A percentile compares a stretch with the other conserved stretches of the same genome.
phyloP scores from a whole-genome alignment of 768 basidiomycete species.

The Crepidotus variabilis region DNA sequence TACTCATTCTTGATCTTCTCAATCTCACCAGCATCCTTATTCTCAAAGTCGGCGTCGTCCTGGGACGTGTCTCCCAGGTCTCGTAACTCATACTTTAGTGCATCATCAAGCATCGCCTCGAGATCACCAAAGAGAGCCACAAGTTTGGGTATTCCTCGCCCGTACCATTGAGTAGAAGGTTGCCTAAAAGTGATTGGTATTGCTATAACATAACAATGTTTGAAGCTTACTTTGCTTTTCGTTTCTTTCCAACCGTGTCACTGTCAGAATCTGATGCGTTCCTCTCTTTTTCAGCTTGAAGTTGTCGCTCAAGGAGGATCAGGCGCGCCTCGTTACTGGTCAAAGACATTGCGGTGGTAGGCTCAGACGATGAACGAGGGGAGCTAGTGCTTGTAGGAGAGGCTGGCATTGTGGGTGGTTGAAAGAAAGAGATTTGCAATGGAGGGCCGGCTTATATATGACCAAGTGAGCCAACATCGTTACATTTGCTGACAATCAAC shows the following conservation, averaged over 20 bases:
- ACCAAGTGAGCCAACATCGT: neutral
- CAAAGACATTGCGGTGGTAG: too few species aligned
- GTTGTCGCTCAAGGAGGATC: too few species aligned
- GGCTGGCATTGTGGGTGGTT: neutral
- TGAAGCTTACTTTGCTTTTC: neutral
- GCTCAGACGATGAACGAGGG: neutral
- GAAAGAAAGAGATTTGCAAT: neutral
- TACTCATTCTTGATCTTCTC: neutral
- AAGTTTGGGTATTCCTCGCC: neutral
- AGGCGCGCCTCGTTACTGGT: too few species aligned
- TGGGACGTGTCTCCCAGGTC: neutral
- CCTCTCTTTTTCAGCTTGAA: neutral
- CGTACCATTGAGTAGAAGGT: neutral
- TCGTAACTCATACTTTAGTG: neutral
- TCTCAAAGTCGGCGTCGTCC: neutral
- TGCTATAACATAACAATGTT: neutral
- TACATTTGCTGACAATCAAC: neutral
- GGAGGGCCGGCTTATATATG: neutral
- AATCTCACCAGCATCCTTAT: neutral
- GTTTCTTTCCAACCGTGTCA: neutral
- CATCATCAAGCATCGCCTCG: neutral
- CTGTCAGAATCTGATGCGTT: neutral
- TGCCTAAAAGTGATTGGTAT: neutral
- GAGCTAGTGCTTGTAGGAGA: neutral
- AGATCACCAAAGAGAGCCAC: neutral